Conservation (phyloP, 192 early-diverging fungal species). For the Backusella tarrabulga region DNA sequence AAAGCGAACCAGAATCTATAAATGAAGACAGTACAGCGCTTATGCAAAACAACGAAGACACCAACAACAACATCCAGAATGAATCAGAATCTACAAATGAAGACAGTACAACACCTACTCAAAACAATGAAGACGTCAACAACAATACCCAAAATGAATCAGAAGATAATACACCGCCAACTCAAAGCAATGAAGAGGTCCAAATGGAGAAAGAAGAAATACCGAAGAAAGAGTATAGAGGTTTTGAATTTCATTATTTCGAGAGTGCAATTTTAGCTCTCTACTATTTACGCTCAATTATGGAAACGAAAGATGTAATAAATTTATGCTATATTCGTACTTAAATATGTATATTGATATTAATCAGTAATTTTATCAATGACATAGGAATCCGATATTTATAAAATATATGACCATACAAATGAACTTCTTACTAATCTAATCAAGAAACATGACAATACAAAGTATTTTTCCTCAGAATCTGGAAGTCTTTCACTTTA, state of each 20-base stretch:
- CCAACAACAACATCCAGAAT: too few species aligned
- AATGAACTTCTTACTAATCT: neutral
- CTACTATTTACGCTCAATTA: neutral
- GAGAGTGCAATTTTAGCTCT: neutral
- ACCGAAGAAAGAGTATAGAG: neutral
- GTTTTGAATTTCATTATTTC: neutral
- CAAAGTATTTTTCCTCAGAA: neutral
- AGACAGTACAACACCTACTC: too few species aligned
- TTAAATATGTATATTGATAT: neutral
- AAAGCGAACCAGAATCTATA: too few species aligned
- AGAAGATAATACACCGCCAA: too few species aligned
- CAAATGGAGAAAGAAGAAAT: neutral
- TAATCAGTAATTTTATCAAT: too few species aligned
- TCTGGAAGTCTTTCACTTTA: neutral
- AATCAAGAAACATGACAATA: neutral
- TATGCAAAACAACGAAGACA: too few species aligned
- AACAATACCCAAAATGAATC: too few species aligned
- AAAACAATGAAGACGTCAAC: neutral
- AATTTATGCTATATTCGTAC: neutral
- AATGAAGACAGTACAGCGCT: too few species aligned
- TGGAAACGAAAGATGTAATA: rapidly evolving
- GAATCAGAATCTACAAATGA: too few species aligned
- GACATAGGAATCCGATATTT: too few species aligned
- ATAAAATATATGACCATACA: too few species aligned
- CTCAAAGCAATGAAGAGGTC: too few species aligned